These are phyloP conservation scores for Eimeria praecox DNA, from an alignment of 169 alveolate genomes.

Conservation along the genomic window DNA sequence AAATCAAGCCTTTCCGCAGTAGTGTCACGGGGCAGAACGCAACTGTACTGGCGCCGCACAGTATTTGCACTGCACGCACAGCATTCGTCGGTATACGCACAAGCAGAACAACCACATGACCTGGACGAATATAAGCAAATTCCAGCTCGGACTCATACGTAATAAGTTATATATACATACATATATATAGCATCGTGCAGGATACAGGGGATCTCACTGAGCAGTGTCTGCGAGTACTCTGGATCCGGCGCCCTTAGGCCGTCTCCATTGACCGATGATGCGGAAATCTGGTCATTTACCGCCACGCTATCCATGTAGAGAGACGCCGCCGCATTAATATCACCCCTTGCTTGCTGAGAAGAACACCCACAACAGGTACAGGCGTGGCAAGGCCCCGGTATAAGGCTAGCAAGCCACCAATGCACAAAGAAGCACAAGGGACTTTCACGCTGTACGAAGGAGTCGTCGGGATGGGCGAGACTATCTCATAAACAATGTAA, in stretches of 20 bases:
- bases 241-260: constrained; percentile 64
- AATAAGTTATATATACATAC: too few relatives aligned
- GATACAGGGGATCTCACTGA: not conserved
- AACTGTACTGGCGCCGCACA: not conserved
- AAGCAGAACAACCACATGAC: not conserved
- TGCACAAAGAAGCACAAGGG: not conserved
- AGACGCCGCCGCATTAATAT: constrained; percentile 56
- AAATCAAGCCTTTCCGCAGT: too few relatives aligned
- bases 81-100: not conserved
- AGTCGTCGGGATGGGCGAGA: not conserved
- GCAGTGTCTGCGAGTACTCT: constrained; percentile 47
- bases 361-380: not conserved
- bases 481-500: not conserved
- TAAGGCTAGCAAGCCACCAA: not conserved
- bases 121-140: not conserved
- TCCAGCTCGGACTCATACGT: not conserved
- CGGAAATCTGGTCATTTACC: not conserved
- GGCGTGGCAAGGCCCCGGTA: not conserved
- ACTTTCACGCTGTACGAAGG: not conserved
- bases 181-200: not conserved
- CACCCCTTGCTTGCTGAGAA: constrained; percentile 47
- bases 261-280: not conserved
- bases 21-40: not conserved
- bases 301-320: constrained; percentile 23
- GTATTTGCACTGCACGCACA: not conserved